Evolutionary conservation across 1,284 basidiomycete species (phyloP), one percentile per base, ranked within the genome.

Genomic region (Mycena sp.): DNA sequence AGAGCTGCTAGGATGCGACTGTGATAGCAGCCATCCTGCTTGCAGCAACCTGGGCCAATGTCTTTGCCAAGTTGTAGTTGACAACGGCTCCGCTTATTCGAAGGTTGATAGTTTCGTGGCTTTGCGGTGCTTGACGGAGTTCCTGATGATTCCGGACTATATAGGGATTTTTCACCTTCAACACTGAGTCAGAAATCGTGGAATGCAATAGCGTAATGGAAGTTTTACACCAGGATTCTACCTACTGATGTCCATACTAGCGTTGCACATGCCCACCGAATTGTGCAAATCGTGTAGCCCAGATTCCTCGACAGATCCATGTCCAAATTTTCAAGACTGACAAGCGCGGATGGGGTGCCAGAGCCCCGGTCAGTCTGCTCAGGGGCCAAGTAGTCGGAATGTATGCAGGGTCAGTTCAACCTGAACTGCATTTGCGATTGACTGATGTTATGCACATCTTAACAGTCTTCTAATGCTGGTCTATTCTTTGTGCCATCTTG

Each of bases 261-360:
- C 69, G 73, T 32, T 87, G 86, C 55, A 48, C 40, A 12, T 87
- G 86, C 58, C 69, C 70, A 21, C 40, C 64, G 14, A 50, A 63
- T 6, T 88, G 86, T 64, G 72, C 60, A 4, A 88, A 88, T 65
- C 81, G 85, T 26, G 80, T 86, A 5, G 81, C 79, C 2, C 86
- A 88, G 61, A 71, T 61, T 19, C 81, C 85, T 14, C 80, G 87
- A 35, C 71, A 80, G 37, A 56, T 84, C n/a, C 75, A 80, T 3
- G 75, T 88, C 4, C 81, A 87, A 58, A 74, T 88, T 30, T 88
- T 88, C 76, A 85, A 87, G 63, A 88, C 87, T 0, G 25, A 56
- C 6, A 69, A 75, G 19, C 77, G 79, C 48, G 87, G 86, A 6
- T 88, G 85, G 86, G 86, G 87, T 4, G 86, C 80, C 7, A 76